Evolutionary conservation across 2,329 filamentous ascomycete genomes (phyloP), one percentile per base, ranked within the genome.

Genomic region (Pseudogymnoascus sp.): DNA sequence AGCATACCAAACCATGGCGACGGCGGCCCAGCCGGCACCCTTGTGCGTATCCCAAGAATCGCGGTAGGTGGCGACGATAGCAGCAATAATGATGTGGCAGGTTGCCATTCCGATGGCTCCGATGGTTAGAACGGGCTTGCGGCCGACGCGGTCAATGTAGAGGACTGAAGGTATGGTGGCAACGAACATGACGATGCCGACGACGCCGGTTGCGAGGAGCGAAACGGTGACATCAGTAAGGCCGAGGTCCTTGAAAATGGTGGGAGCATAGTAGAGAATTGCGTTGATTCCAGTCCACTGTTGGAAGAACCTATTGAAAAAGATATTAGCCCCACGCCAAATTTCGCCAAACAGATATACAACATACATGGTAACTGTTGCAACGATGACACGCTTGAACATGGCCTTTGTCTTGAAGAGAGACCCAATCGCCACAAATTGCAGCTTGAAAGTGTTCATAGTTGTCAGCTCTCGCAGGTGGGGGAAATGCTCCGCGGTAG

Each of bases 51-150:
- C 70, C 78, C 87, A 92, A 3, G 78, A 73, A 65, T 83, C 70
- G n/a, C 83, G 74, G 69, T 86, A 84, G 65, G 78, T 82, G 36
- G 85, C 88, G 4, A 87, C 80, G 63, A 91, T 88, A 39, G 84
- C 79, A 1, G 87, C 87, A 62, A 90, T 86, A 68, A 90, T 87
- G 66, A 90, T 82, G 70, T 90, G 87, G 68, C 84, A 89, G 4
- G 79, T 76, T 0, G 80, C 84, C 67, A 90, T 91, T 7, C 86
- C 87, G 15, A 89, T 76, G 0, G 86, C 87, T 10, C 88, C 87
- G 15, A 84, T 75, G 2, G 82, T 79, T 0, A 88, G 77, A 0
- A 87, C 79, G 0, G 84, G 83, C 68, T 85, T 86, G 13, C 86
- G 80, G 6, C 86, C 86, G 4, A 85, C 72, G 29, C 81, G 80